Evolutionary conservation across 2,329 filamentous ascomycete species (phyloP).

Genomic region (Fusarium multiceps): DNA sequence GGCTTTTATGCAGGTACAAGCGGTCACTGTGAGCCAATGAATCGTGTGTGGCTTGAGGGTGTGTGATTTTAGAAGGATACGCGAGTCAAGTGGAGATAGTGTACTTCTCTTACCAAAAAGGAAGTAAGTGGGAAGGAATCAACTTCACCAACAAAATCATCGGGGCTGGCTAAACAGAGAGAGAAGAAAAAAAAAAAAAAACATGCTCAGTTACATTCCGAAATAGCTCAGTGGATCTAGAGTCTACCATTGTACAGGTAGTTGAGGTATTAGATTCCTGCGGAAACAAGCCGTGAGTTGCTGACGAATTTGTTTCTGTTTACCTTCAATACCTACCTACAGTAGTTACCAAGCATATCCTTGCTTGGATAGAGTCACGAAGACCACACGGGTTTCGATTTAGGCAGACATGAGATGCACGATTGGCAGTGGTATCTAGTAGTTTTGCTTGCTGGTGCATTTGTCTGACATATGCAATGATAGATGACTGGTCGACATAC

Average conservation of each 20-base stretch:
- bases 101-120: not conserved
- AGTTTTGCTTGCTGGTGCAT: not conserved
- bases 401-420: not conserved
- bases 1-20: constrained; percentile 40
- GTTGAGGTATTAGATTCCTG: not conserved
- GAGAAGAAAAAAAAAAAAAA: not conserved
- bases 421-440: constrained; percentile 10
- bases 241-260: not conserved
- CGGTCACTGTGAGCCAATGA: constrained; percentile 19
- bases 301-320: not conserved
- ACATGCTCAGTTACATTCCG: constrained; percentile 33
- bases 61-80: constrained; percentile 7
- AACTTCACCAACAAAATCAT: not conserved
- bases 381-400: constrained; percentile 5
- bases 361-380: not conserved
- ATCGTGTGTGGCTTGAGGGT: constrained; percentile 24
- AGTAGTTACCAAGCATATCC: constrained; percentile 25
- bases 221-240: constrained; percentile 4
- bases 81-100: constrained; percentile 17
- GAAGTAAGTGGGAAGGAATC: constrained; percentile 3
- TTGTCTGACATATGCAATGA: not conserved
- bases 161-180: not conserved
- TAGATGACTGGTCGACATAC: constrained; percentile 7
- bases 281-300: not conserved
- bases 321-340: not conserved